Conservation (phyloP, 176 grass and related monocot species). For the Zea luxurians region DNA sequence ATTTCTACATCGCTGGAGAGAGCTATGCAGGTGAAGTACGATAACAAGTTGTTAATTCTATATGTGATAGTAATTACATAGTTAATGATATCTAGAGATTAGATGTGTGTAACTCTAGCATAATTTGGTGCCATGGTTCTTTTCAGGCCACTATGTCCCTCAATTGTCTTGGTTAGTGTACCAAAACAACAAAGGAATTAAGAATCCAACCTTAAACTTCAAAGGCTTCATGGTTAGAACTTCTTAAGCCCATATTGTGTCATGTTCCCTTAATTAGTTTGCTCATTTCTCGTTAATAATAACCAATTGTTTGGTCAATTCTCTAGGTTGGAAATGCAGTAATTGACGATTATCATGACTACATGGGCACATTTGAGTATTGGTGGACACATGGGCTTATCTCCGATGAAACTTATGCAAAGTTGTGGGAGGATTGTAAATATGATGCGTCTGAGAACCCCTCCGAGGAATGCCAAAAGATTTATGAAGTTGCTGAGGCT, state of each 20-base stretch:
- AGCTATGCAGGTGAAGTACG: constrained; percentile 62
- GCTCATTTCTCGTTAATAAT: constrained; percentile 3
- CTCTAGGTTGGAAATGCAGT: constrained; percentile 84
- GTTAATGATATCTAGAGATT: not conserved
- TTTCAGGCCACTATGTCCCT: constrained; percentile 89
- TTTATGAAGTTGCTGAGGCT: constrained; percentile 35
- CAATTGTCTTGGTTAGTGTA: constrained; percentile 75
- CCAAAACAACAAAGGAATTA: constrained; percentile 53
- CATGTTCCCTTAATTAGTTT: not conserved
- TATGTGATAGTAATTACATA: not conserved
- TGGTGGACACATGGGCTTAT: constrained; percentile 98
- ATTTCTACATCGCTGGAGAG: constrained; percentile 79
- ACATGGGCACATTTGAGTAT: constrained; percentile 73
- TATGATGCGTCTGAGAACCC: constrained; percentile 54
- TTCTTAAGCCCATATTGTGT: constrained; percentile 14
- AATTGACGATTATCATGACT: constrained; percentile 84
- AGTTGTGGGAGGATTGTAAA: constrained; percentile 53
- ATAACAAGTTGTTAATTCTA: not conserved
- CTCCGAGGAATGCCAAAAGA: constrained; percentile 46
- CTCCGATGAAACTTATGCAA: constrained; percentile 75
- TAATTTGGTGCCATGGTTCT: constrained; percentile 23
- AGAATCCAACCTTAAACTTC: constrained; percentile 72
- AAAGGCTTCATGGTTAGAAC: constrained; percentile 86
- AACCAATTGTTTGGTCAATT: not conserved
- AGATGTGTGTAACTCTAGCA: not conserved